Base-by-base conservation (phyloP, 2,329 filamentous ascomycete species). In the Fusarium drepaniforme region DNA sequence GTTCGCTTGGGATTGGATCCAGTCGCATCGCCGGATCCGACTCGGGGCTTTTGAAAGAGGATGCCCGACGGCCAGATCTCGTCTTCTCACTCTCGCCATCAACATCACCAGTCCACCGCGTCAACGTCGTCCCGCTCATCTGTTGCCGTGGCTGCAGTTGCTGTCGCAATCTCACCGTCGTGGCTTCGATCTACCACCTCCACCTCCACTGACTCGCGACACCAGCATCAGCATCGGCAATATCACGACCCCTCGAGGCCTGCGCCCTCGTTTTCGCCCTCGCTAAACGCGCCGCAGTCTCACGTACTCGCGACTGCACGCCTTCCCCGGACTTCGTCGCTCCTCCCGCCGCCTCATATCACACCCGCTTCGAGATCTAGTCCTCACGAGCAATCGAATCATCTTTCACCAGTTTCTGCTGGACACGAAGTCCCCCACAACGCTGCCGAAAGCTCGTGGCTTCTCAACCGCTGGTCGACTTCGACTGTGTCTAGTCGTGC, bases 381-480 rank as follows among this genome's bases (percentile, higher is more conserved):
- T 46, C 65, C 72, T 64, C 66, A 68, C 35, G 66, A 73, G 25
- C 64, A 68, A 64, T 73, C 74, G 66, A 64, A 70, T 71, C 72
- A 70, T 66, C 69, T 78, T 33, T 76, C 72, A 44, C 75, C 76
- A 25, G 56, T 57, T 63, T 62, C 69, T 64, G 60, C 69, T 64
- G 70, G 56, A 15, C 42, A 69, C 49, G 59, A 67, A 62, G 80
- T 80, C 64, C 81, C 80, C 71, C 71, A 82, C 72, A 85, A 78
- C 72, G 66, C 75, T 53, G 68, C 82, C 78, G 86, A 88, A 67
- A 81, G 83, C 53, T 83, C 86, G 46, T 86, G 85, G 78, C 86
- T 86, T 72, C 83, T 87, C 70, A 87, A 89, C 77, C 85, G 87
- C 77, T 89, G 87, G 87, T 89, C 88, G 49, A 82, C 84, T 23